phyloP scores from a whole-genome alignment of 2,329 filamentous ascomycete species.

The Meredithiella fracta region DNA sequence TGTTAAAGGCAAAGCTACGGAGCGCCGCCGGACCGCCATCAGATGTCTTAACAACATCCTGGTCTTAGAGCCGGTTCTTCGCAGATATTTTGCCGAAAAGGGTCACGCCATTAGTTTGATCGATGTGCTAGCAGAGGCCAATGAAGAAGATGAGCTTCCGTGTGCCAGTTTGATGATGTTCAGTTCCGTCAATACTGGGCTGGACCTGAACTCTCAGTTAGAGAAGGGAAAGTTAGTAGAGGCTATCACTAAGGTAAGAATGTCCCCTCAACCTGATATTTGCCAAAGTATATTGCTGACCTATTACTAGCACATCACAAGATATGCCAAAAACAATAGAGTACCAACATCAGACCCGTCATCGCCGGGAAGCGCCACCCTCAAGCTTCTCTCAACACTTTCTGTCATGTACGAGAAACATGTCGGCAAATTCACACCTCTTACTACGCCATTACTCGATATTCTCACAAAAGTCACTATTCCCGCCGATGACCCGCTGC shows the following conservation, averaged over 20 bases:
- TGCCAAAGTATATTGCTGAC: not conserved
- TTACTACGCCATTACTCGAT: slow-evolving; percentile 15
- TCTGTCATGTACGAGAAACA: slow-evolving; percentile 16
- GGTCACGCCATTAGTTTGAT: slow-evolving; percentile 13
- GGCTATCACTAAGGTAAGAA: slow-evolving; percentile 15
- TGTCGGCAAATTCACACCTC: slow-evolving; percentile 14
- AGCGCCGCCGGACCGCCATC: slow-evolving; percentile 9
- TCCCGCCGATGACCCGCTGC: slow-evolving; percentile 14
- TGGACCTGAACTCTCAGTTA: slow-evolving; percentile 28
- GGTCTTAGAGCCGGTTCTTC: slow-evolving; percentile 13
- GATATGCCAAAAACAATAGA: slow-evolving; percentile 14
- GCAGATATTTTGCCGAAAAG: slow-evolving; percentile 15
- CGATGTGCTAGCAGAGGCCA: slow-evolving; percentile 12
- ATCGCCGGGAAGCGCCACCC: slow-evolving; percentile 15
- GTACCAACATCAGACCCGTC: slow-evolving; percentile 15
- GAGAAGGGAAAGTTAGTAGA: slow-evolving; percentile 16
- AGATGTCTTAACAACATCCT: slow-evolving; percentile 15
- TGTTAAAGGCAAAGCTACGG: slow-evolving; percentile 10
- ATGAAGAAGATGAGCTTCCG: slow-evolving; percentile 15
- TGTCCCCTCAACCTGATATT: not conserved
- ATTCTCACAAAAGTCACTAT: slow-evolving; percentile 15
- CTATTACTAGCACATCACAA: slow-evolving; percentile 13
- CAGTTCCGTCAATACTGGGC: slow-evolving; percentile 13
- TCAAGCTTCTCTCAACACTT: slow-evolving; percentile 17
- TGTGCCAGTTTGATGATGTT: slow-evolving; percentile 15